A percentile compares a stretch with the other conserved stretches of the same genome.
These are phyloP conservation scores for Parascedosporium putredinis DNA, from an alignment of 2,329 filamentous ascomycete genomes.

Conservation along the genomic window DNA sequence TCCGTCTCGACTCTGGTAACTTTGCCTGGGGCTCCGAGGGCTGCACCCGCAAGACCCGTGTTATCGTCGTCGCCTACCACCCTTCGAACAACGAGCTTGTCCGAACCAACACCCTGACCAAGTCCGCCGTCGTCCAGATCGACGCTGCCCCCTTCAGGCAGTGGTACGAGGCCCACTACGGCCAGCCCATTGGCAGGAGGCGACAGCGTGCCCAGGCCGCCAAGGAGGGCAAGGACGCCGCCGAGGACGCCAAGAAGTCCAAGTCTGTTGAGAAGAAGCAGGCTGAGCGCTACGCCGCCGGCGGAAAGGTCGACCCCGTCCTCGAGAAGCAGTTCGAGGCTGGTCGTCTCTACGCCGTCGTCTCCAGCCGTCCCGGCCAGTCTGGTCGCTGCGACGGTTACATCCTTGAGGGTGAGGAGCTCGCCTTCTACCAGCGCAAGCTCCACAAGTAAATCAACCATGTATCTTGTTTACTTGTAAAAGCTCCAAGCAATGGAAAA, in stretches of 20 bases:
- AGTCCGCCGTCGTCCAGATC: constrained; percentile 96
- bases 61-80: constrained; percentile 97
- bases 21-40: constrained; percentile 99
- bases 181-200: constrained; percentile 75
- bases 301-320: constrained; percentile 85
- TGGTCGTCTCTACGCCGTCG: constrained; percentile 88
- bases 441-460: constrained; percentile 84
- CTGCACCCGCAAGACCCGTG: constrained; percentile 95
- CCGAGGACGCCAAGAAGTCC: constrained; percentile 78
- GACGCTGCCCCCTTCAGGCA: constrained; percentile 98
- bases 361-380: constrained; percentile 91
- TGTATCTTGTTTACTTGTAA: neutral
- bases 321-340: constrained; percentile 99
- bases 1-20: constrained; percentile 97
- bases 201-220: constrained; percentile 69
- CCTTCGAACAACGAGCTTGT: constrained; percentile 99
- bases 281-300: constrained; percentile 67
- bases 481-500: neutral
- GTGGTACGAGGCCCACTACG: constrained; percentile 99
- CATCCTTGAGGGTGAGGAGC: constrained; percentile 97
- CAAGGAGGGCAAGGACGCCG: constrained; percentile 46
- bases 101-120: constrained; percentile 99
- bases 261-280: constrained; percentile 96
- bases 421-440: constrained; percentile 99
- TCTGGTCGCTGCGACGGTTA: constrained; percentile 94